Percentiles rank a stretch among this genome's conserved stretches.
Conservation (phyloP, 2,329 filamentous ascomycete genomes). For the Microdochium nivale region DNA sequence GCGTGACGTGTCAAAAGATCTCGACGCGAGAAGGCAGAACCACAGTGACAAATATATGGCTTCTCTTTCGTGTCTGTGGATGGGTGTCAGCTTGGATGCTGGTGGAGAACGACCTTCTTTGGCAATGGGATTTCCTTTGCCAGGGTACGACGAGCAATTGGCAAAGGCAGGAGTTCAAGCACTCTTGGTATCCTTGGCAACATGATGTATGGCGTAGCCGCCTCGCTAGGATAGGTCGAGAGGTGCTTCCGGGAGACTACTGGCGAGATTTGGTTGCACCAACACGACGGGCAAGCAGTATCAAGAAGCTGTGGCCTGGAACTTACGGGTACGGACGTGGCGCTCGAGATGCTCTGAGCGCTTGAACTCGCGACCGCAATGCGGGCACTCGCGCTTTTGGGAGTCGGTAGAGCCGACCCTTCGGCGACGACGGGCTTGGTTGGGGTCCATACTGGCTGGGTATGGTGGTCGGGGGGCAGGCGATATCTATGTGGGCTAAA, state of each 20-base stretch:
- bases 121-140: too few species aligned
- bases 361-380: conserved; percentile 1
- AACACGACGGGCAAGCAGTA: too few species aligned
- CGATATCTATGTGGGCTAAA: not conserved
- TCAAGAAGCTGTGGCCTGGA: not conserved
- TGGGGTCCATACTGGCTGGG: not conserved
- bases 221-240: too few species aligned
- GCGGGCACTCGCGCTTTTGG: not conserved
- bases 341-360: not conserved
- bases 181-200: too few species aligned
- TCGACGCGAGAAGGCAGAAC: not conserved
- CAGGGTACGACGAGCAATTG: too few species aligned
- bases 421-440: not conserved
- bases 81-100: not conserved
- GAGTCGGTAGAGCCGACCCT: not conserved
- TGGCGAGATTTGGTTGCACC: too few species aligned
- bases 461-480: not conserved
- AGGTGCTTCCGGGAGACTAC: too few species aligned
- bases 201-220: too few species aligned
- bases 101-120: too few species aligned
- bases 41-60: not conserved
- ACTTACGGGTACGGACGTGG: conserved; percentile 1
- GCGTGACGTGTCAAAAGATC: not conserved
- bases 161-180: too few species aligned
- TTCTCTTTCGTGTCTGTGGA: not conserved